A percentile compares a stretch with the other conserved stretches of the same genome.
Evolutionary conservation across 495 filamentous ascomycete species (phyloP).

Genomic region (Lasiosphaeriaceae sp.): DNA sequence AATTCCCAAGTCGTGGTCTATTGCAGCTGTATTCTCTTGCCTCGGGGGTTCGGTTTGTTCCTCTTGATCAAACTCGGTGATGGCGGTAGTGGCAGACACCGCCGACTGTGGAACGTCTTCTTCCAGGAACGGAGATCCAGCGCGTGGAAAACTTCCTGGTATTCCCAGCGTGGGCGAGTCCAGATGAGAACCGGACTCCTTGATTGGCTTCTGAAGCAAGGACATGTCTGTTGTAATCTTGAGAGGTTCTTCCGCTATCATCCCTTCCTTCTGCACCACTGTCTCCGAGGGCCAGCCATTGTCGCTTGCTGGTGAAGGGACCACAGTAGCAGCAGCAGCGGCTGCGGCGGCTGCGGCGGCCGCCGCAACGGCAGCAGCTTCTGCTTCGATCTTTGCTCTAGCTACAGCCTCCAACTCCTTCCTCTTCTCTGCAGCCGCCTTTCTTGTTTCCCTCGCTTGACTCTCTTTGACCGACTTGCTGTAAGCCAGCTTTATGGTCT

Average conservation of each 20-base stretch:
- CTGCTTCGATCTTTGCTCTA: conserved; percentile 27
- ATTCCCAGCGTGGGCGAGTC: conserved; percentile 73
- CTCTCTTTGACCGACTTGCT: conserved; percentile 70
- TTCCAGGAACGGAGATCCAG: conserved; percentile 26
- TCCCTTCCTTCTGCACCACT: conserved; percentile 6
- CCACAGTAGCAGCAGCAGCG: conserved; percentile 1
- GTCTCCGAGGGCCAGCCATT: background rate
- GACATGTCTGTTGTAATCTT: conserved; percentile 27
- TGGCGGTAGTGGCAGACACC: conserved; percentile 53
- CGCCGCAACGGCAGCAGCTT: conserved; percentile 25
- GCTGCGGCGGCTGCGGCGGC: conserved; percentile 15
- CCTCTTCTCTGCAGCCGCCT: conserved; percentile 39
- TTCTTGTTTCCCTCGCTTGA: conserved; percentile 54
- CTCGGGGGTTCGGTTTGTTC: conserved; percentile 57
- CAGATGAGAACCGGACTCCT: conserved; percentile 1
- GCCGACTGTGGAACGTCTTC: conserved; percentile 47
- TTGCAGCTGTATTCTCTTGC: conserved; percentile 17
- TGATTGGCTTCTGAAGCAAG: conserved; percentile 12
- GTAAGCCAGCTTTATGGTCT: conserved; percentile 75
- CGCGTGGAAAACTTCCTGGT: conserved; percentile 50
- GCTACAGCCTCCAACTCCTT: conserved; percentile 39
- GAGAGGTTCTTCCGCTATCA: conserved; percentile 19
- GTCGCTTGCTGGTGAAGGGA: background rate
- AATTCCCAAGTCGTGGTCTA: conserved; percentile 21
- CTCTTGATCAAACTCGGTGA: conserved; percentile 68